These are phyloP conservation scores for Eleusine coracana DNA, from an alignment of 176 grass and related monocot species.

Conservation along the genomic window DNA sequence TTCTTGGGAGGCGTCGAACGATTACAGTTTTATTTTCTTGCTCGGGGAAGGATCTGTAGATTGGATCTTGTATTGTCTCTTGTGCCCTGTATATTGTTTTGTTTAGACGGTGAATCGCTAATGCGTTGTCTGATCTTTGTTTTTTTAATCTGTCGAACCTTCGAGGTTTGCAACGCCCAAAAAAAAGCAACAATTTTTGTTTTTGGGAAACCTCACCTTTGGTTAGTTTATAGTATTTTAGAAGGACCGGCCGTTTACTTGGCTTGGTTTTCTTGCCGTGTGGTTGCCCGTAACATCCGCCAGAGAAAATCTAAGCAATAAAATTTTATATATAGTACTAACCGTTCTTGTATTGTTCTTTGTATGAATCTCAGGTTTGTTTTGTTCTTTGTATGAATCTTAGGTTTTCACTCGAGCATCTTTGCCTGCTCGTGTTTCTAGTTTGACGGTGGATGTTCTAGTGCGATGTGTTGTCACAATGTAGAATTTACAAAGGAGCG, in stretches of 20 bases:
- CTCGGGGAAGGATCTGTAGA: not conserved
- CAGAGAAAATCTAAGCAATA: not conserved
- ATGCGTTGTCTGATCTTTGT: not conserved
- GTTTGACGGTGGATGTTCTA: not conserved
- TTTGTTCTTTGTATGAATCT: not conserved
- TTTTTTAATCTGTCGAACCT: conserved; percentile 16
- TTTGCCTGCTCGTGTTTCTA: not conserved
- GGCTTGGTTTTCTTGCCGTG: not conserved
- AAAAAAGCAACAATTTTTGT: not conserved
- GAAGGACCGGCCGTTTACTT: not conserved
- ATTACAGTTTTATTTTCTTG: not conserved
- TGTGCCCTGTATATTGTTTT: not conserved
- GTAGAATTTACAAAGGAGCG: not conserved
- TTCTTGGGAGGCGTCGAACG: not conserved
- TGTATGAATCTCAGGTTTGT: not conserved
- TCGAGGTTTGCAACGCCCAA: not conserved
- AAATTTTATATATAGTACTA: not conserved
- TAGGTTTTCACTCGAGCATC: not conserved
- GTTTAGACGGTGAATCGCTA: not conserved
- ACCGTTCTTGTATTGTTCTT: not conserved
- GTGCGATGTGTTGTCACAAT: not conserved
- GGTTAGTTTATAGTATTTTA: not conserved
- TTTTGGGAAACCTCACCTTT: not conserved
- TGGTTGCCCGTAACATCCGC: not conserved
- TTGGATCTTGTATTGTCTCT: not conserved